phyloP scores from a whole-genome alignment of 345 rosid genomes.

The Aethionema arabicum region DNA sequence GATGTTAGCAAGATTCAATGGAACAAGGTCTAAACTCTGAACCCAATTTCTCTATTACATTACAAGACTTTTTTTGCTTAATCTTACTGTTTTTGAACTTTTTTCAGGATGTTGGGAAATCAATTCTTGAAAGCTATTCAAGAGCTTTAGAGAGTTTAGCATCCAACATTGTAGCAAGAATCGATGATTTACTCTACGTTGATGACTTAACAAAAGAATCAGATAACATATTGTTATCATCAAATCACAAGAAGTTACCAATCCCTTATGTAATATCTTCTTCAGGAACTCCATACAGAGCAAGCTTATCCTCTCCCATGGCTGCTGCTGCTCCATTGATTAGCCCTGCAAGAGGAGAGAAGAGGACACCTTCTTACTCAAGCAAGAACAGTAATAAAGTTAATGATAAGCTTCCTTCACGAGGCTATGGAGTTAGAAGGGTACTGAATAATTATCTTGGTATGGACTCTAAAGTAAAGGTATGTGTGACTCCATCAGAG shows the following conservation, averaged over 20 bases:
- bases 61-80: conserved; percentile 7
- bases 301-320: conserved; percentile 64
- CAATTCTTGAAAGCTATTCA: conserved; percentile 93
- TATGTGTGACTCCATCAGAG: conserved; percentile 49
- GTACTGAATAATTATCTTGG: conserved; percentile 77
- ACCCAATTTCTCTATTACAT: not conserved
- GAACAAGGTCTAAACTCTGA: conserved; percentile 65
- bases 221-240: conserved; percentile 43
- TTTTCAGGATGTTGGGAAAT: conserved; percentile 87
- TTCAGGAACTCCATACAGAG: conserved; percentile 64
- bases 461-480: conserved; percentile 61
- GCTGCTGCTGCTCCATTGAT: conserved; percentile 33
- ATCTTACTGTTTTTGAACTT: not conserved
- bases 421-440: conserved; percentile 87
- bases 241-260: conserved; percentile 60
- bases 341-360: conserved; percentile 69
- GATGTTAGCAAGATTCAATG: conserved; percentile 92
- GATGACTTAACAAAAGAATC: conserved; percentile 83
- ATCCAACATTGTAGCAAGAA: conserved; percentile 77
- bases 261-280: conserved; percentile 57
- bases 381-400: conserved; percentile 41
- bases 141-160: conserved; percentile 91
- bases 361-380: conserved; percentile 57
- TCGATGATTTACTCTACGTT: conserved; percentile 86
- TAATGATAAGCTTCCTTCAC: conserved; percentile 45